Evolutionary conservation across 108 stramenopile species (phyloP), one percentile per base, ranked within the genome.

Genomic region (Pseudonitzschia delicatissima): DNA sequence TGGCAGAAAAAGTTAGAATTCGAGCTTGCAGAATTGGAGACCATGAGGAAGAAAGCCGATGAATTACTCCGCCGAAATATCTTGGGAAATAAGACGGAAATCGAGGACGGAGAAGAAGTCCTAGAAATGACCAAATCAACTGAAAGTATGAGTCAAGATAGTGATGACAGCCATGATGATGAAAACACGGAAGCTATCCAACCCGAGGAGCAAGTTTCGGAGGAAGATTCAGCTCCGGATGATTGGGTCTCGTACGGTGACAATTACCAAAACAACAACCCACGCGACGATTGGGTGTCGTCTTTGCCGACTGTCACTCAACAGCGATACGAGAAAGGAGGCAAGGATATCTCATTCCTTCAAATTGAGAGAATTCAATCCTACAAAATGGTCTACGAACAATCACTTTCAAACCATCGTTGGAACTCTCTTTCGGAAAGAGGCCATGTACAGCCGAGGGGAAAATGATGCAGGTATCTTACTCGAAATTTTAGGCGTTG

Each of bases 341-440:
- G 57, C 69, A 21, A n/a, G n/a, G 20, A 21, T 64, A 17, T 75
- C 73, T 2, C 58, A 68, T 39, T 69, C 86, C 8, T 87, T 82
- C 51, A 29, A 35, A 23, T 67, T 77, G 33, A 35, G 47, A 2
- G 45, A 71, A 28, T 87, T 77, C 66, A 29, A 33, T 9, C 71
- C 71, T 33, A 67, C 66, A 27, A 77, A 71, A n/a, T 65, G 52
- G 20, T 52, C 81, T 2, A 69, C 48, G 25, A 88, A 88, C 67
- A 31, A 45, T n/a, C 87, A 88, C 65, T 20, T 88, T 29, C 87
- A 88, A 69, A 88, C 87, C 3, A 74, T 88, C 4, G 49, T 68
- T 4, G 87, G 87, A 15, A 77, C 79, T 8, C 68, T 88, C 35
- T 53, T 83, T 25, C 69, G 87, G 12, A 64, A 55, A 39, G 51